phyloP scores from a whole-genome alignment of 2,329 filamentous ascomycete species.

The Cytospora schulzeri region DNA sequence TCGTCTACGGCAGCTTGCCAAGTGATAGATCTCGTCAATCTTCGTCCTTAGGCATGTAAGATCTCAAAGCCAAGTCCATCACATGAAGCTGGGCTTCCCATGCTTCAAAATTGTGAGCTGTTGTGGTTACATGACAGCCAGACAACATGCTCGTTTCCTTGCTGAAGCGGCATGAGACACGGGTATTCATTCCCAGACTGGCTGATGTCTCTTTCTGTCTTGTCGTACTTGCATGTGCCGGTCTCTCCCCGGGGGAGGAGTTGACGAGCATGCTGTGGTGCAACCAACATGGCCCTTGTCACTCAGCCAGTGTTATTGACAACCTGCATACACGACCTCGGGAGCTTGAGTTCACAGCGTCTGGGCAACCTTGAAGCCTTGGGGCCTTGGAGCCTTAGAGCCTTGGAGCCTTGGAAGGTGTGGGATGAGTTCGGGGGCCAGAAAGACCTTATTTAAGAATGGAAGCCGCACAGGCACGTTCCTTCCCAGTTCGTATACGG shows the following conservation, averaged over 20 bases:
- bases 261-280: constrained; percentile 14
- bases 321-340: not conserved
- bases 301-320: constrained; percentile 9
- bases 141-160: not conserved
- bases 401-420: too few species aligned
- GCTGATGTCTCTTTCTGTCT: constrained; percentile 6
- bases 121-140: not conserved
- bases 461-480: not conserved
- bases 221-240: constrained; percentile 10
- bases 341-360: not conserved
- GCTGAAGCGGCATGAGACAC: constrained; percentile 3
- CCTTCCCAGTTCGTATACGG: not conserved
- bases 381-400: too few species aligned
- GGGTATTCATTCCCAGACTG: not conserved
- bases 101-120: not conserved
- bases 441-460: not conserved
- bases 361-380: not conserved
- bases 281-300: constrained; percentile 13
- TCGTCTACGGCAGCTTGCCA: not conserved
- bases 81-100: not conserved
- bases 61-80: not conserved
- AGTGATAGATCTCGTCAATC: not conserved
- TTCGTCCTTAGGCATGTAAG: too few species aligned
- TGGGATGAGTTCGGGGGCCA: too few species aligned
- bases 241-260: constrained; percentile 1